These are phyloP conservation scores for Lipomyces sp. DNA, from an alignment of 805 yeast species.

Conservation along the genomic window DNA sequence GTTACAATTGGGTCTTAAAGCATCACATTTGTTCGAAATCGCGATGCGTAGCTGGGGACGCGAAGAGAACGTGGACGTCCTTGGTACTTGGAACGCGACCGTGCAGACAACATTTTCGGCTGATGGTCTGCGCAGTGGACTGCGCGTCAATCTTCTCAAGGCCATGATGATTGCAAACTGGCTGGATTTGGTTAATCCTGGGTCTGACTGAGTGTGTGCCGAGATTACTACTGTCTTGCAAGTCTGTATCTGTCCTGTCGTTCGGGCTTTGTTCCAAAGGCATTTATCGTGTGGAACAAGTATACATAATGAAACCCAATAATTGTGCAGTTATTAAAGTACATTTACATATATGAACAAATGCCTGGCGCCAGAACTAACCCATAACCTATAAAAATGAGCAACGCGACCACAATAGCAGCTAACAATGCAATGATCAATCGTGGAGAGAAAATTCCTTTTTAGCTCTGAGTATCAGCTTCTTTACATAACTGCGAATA, in stretches of 20 bases:
- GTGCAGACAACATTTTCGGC: constrained; percentile 28
- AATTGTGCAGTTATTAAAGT: neutral
- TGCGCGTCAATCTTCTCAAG: constrained; percentile 28
- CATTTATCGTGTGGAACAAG: neutral
- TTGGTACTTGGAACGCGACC: constrained; percentile 37
- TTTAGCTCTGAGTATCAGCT: constrained; percentile 68
- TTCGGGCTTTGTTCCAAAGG: neutral
- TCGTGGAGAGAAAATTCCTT: neutral
- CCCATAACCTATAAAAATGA: neutral
- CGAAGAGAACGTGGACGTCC: constrained; percentile 14
- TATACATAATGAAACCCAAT: neutral
- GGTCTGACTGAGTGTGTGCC: constrained; percentile 54
- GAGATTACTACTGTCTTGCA: constrained; percentile 65
- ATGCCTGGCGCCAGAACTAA: neutral
- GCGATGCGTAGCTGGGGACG: constrained; percentile 13
- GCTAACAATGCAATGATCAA: neutral
- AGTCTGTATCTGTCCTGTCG: constrained; percentile 38
- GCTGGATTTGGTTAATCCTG: constrained; percentile 26
- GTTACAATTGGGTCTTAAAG: constrained; percentile 10
- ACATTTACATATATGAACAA: constrained; percentile 2
- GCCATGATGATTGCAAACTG: constrained; percentile 35
- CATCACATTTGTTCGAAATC: constrained; percentile 26
- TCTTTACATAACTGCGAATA: constrained; percentile 73
- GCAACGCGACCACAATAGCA: neutral
- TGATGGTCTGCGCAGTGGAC: constrained; percentile 25